These are phyloP conservation scores for Boletus rubescentipes DNA, from an alignment of 768 basidiomycete genomes.

Conservation along the genomic window DNA sequence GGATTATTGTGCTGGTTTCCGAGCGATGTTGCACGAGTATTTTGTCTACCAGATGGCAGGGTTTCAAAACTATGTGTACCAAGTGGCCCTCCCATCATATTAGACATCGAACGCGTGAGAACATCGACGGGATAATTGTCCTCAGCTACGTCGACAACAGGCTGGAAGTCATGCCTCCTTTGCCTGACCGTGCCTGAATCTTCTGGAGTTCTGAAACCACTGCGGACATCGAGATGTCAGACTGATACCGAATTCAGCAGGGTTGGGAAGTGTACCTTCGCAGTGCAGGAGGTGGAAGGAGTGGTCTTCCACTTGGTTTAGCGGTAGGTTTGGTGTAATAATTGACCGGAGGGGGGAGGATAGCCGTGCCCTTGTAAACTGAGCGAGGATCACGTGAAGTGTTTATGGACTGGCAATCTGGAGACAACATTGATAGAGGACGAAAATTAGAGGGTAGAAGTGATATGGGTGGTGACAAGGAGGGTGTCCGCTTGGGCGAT, in stretches of 20 bases:
- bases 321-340: conserved; percentile 8
- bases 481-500: not conserved
- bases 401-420: not conserved
- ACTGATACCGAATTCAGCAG: not conserved
- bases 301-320: not conserved
- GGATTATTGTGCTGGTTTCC: not conserved
- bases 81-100: conserved; percentile 1
- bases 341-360: conserved; percentile 2
- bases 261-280: conserved; percentile 8
- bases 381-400: not conserved
- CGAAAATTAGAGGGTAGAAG: not conserved
- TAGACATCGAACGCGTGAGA: conserved; percentile 12
- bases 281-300: not conserved
- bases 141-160: not conserved
- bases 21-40: not conserved
- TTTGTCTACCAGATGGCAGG: not conserved
- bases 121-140: not conserved
- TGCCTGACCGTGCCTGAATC: not conserved
- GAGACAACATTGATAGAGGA: not conserved
- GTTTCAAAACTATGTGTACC: conserved; percentile 2
- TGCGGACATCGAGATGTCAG: conserved; percentile 4
- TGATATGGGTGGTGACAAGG: not conserved
- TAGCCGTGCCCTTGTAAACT: not conserved
- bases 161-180: not conserved
- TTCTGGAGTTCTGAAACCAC: not conserved